Evolutionary conservation across 176 grass and related monocot genomes (phyloP), one percentile per base, ranked within the genome.

Genomic region (Elaeis guineensis): DNA sequence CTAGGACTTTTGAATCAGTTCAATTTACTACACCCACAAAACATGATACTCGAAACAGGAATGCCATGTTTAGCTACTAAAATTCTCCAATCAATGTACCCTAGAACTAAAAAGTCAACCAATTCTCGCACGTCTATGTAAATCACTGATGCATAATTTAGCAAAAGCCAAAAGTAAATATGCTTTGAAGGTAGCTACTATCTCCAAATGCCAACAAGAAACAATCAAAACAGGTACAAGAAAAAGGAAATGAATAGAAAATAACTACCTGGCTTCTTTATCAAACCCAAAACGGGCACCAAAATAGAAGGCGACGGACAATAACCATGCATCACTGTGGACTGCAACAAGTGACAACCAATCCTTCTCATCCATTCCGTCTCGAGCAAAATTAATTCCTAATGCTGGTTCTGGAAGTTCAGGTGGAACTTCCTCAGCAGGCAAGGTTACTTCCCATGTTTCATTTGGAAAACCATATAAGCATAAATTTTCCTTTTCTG

Each of bases 321-420:
- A 61, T 22, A 95, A 66, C 90, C 90, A 95, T 8, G 90, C 72
- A 66, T 95, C 90, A 63, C 90, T 95, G 65, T 89, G 82, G 80
- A 89, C 82, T 48, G 90, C 90, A 75, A 89, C 85, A 29, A 95
- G 73, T 16, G 61, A 71, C 48, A 95, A 19, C 90, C 90, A 95
- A 70, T 83, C 90, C 21, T 75, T 83, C 79, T 77, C 78, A 21
- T 58, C 56, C 90, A 95, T 95, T 66, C 82, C 85, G 70, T 89
- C 79, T 55, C 85, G 81, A 11, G 90, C 85, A 83, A 95, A 95
- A 75, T 95, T 95, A 71, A 95, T 95, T 58, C 90, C 90, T 17
- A 95, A 57, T 72, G 77, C 79, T 49, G 90, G 85, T 65, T 95
- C 90, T 29, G 90, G 90, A 77, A 95, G 79, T 79, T 89, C 82